Percentiles rank a stretch among this genome's conserved stretches.
Evolutionary conservation across 257 asterid species (phyloP).

Genomic region (Ophiorrhiza pumila): DNA sequence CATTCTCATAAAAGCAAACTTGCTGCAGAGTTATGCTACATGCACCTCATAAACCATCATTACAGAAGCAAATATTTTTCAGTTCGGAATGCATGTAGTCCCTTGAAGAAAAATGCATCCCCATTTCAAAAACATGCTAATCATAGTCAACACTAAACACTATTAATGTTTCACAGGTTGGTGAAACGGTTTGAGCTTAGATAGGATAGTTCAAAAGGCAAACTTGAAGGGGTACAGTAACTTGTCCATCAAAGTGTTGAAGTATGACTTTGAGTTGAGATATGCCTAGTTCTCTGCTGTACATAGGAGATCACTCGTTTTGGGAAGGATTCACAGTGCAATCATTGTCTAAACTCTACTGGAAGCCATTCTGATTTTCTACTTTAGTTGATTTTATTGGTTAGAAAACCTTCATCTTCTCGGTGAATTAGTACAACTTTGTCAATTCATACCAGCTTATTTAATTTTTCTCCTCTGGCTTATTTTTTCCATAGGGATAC

Average conservation of each 20-base stretch:
- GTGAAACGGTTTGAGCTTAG: background rate
- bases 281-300: too few species aligned
- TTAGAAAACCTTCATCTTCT: background rate
- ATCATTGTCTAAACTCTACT: background rate
- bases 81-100: background rate
- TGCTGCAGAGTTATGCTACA: background rate
- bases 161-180: background rate
- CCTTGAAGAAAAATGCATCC: background rate
- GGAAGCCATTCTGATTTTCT: background rate
- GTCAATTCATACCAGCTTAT: background rate
- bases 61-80: background rate
- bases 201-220: background rate
- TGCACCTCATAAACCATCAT: background rate
- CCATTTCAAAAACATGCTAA: background rate
- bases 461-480: background rate
- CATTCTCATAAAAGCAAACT: background rate
- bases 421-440: background rate
- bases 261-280: background rate
- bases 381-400: background rate
- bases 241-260: background rate
- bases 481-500: slow-evolving; percentile 3
- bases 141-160: background rate
- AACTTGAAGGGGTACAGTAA: background rate
- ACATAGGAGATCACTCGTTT: background rate
- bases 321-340: background rate